Evolutionary conservation across 352 stramenopile species (phyloP).

Genomic region (Phytophthora crassamura): DNA sequence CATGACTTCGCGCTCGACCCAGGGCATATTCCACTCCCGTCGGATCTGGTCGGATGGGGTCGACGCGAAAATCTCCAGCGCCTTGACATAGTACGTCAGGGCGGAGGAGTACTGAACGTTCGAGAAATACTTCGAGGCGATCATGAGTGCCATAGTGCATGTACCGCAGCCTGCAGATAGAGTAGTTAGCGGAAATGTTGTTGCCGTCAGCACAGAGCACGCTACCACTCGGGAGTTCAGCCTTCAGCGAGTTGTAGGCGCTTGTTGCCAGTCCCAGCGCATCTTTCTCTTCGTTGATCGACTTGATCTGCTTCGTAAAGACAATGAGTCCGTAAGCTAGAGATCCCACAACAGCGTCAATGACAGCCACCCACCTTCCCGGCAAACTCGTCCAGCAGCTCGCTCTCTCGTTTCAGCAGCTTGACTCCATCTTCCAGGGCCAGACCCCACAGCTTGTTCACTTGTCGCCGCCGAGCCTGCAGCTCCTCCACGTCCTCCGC

Average conservation of each 20-base stretch:
- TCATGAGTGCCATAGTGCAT: conserved; percentile 1
- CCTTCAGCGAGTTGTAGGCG: background rate
- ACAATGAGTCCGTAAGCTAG: no score
- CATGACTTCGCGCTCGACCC: background rate
- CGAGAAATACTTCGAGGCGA: background rate
- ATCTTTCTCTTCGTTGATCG: background rate
- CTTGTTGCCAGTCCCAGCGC: background rate
- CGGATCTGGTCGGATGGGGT: background rate
- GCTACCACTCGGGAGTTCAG: background rate
- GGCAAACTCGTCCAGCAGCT: background rate
- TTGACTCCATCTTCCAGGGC: background rate
- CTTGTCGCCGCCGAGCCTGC: background rate
- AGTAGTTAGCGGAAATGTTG: background rate
- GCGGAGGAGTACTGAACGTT: background rate
- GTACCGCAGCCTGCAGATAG: background rate
- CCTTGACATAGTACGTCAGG: background rate
- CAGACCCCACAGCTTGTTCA: background rate
- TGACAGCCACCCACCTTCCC: background rate
- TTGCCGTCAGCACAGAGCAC: background rate
- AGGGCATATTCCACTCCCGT: conserved; percentile 3
- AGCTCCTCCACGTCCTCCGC: background rate
- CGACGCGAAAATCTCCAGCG: background rate
- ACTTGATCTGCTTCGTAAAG: background rate
- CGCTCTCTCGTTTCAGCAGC: background rate
- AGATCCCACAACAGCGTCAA: no score